Percentiles rank a stretch among this genome's conserved stretches.
phyloP scores from a whole-genome alignment of 371 early-diverging fungal genomes.

The Apophysomyces elegans region DNA sequence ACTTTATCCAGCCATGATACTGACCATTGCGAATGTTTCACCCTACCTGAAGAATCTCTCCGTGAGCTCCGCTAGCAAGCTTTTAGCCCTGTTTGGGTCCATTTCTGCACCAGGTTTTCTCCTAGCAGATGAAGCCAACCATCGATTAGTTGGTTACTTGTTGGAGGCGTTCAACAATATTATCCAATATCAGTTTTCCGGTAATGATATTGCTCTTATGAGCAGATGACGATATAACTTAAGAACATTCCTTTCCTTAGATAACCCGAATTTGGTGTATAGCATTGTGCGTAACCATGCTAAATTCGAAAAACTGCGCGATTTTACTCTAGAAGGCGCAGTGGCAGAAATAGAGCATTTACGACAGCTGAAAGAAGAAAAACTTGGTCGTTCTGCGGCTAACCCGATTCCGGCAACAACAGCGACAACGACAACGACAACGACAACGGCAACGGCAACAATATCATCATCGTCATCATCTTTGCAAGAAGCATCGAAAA shows the following conservation, averaged over 20 bases:
- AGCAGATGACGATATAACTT: not conserved
- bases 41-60: slow-evolving; percentile 79
- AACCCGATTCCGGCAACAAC: slow-evolving; percentile 8
- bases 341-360: slow-evolving; percentile 60
- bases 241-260: slow-evolving; percentile 14
- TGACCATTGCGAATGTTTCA: slow-evolving; percentile 81
- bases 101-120: slow-evolving; percentile 83
- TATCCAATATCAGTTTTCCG: slow-evolving; percentile 77
- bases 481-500: slow-evolving; percentile 5
- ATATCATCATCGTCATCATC: not conserved
- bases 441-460: slow-evolving; percentile 2
- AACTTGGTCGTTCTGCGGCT: slow-evolving; percentile 16
- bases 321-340: slow-evolving; percentile 68
- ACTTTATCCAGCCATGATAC: slow-evolving; percentile 77
- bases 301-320: slow-evolving; percentile 64
- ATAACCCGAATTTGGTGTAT: slow-evolving; percentile 82
- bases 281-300: slow-evolving; percentile 72
- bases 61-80: slow-evolving; percentile 70
- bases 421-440: slow-evolving; percentile 11
- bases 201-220: slow-evolving; percentile 33
- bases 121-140: slow-evolving; percentile 77
- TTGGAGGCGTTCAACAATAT: slow-evolving; percentile 81
- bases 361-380: slow-evolving; percentile 47
- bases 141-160: slow-evolving; percentile 70
- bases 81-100: slow-evolving; percentile 74